Evolutionary conservation across 495 filamentous ascomycete species (phyloP).

Genomic region (Penicillium simplicissimum): DNA sequence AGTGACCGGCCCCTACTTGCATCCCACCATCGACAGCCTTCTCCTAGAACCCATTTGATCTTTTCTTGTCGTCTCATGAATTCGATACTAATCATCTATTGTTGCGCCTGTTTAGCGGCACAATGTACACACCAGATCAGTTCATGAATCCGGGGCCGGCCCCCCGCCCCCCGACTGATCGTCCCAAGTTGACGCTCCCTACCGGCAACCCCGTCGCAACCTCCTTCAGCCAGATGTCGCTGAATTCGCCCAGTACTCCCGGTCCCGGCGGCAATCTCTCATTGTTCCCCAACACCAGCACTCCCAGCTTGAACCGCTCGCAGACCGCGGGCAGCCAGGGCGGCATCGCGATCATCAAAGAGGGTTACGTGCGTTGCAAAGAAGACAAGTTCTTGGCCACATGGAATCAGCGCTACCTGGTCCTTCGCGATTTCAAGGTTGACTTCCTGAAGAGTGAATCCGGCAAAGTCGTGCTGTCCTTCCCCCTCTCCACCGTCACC

Average conservation of each 20-base stretch:
- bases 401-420: conserved; percentile 88
- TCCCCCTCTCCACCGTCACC: conserved; percentile 80
- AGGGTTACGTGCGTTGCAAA: conserved; percentile 83
- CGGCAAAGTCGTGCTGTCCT: conserved; percentile 75
- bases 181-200: conserved; percentile 70
- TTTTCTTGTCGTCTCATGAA: background rate
- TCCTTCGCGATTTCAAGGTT: conserved; percentile 82
- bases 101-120: conserved; percentile 23
- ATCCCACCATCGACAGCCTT: background rate
- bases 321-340: conserved; percentile 57
- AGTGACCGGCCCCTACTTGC: conserved; percentile 13
- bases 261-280: conserved; percentile 46
- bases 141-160: conserved; percentile 98
- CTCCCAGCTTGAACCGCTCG: conserved; percentile 62
- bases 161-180: conserved; percentile 83
- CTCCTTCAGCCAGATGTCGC: conserved; percentile 72
- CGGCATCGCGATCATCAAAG: conserved; percentile 76
- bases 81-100: background rate
- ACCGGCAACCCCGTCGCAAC: conserved; percentile 70
- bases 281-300: conserved; percentile 62
- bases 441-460: conserved; percentile 91
- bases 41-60: background rate
- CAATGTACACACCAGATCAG: conserved; percentile 65
- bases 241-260: conserved; percentile 67
- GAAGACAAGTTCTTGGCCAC: conserved; percentile 84